Base-by-base conservation (phyloP, 495 filamentous ascomycete species). In the Durotheca rogersii region DNA sequence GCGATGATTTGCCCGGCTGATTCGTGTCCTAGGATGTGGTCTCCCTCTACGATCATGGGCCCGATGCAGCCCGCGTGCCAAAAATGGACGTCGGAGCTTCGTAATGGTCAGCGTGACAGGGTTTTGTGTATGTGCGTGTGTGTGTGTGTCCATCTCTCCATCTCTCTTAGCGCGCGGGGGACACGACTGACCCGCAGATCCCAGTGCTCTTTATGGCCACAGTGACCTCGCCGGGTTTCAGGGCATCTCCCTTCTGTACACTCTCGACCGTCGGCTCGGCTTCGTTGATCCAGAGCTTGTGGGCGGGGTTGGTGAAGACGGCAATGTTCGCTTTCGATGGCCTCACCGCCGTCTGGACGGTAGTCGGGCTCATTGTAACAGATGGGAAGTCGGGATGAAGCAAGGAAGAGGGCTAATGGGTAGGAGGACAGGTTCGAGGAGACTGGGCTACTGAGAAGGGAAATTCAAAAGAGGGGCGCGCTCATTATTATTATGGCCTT, bases 31-130 rank as follows among this genome's bases (percentile, higher is more conserved):
- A 96, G 84, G 61, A 95, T 87, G 64, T 95, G 90, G 64, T 88
- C 85, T 56, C 80, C 84, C 43, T 78, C 79, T 20, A 96, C 90
- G 53, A 95, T 85, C 90, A 95, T 96, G 43, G 90, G 90, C 10
- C 90, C 90, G 62, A 96, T 95, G 70, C 85, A 87, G 53, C 90
- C 90, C 25, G 84, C 86, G 66, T 91, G 89, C 90, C 90, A 95
- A 78, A 96, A 96, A 72, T 95, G 90, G 20, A 96, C 83, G 69
- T 95, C 90, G 43, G 89, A 94, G 36, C 89, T 94, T 61, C 25
- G 19, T 35, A 23, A 55, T 11, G 10, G 16, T 57, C 49, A 53
- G 48, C 48, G 53, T 47, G 53, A 67, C 54, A 61, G n/a, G n/a
- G n/a, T n/a, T n/a, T n/a, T n/a, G n/a, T n/a, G n/a, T n/a, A n/a